Evolutionary conservation across 371 early-diverging fungal genomes (phyloP), one percentile per base, ranked within the genome.

Genomic region (Basidiobolus meristosporus): DNA sequence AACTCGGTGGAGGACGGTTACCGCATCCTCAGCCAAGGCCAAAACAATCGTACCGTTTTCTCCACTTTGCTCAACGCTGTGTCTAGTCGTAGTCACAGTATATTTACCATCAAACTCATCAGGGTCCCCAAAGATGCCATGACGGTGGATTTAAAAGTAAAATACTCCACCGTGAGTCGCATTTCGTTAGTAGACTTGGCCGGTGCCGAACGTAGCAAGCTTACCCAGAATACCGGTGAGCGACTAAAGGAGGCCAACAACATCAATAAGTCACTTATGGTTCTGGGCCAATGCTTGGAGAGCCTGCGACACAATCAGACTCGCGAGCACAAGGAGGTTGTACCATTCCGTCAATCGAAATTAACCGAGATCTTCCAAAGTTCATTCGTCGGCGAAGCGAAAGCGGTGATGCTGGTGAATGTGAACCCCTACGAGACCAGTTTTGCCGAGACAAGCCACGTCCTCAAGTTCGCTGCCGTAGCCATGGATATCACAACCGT

Each of bases 141-240:
- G 19, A 43, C 64, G 33, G 63, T 61, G 34, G 61, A 62, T 1
- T 57, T 68, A 10, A 64, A 68, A 29, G 68, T 72, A 7, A 44
- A 47, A 11, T 48, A 56, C 16, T 54, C 54, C 2, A 43, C 46
- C 20, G 46, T 63, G 4, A 61, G 60, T 0, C 62, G 66, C 16
- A 41, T 91, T 39, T 75, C 73, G 2, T 65, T 99, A 40, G 91
- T 98, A 11, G 99, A 99, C 57, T 51, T 99, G 42, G 98, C 99
- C 14, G 98, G 98, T 12, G 78, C 80, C 18, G 99, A 98, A 57
- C 67, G 97, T 37, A 68, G 82, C 31, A 60, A 72, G 31, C 77
- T 77, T 45, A 89, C 93, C 2, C 60, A 70, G 0, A 82, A 73
- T 29, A 65, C 70, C 0, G 90, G 91, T 1, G 86, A 85, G 36